Evolutionary conservation across 2,329 filamentous ascomycete species (phyloP).

Genomic region (Stachybotrys echinatus): DNA sequence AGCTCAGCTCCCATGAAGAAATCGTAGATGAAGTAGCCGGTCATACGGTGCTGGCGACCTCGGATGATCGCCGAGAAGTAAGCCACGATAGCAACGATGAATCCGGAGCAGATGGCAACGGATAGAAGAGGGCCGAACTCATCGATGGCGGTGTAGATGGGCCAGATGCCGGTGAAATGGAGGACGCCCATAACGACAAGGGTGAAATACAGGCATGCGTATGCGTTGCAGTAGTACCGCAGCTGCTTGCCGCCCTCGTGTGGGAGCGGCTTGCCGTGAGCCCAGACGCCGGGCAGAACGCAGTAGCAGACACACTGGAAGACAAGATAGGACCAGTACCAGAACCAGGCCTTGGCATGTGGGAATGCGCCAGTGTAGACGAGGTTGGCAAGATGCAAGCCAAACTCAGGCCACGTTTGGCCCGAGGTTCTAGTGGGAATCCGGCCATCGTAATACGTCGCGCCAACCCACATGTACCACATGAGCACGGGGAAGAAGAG

Average conservation of each 20-base stretch:
- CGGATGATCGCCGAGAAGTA: slow-evolving; percentile 80
- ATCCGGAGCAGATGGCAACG: slow-evolving; percentile 89
- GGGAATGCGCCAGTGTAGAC: slow-evolving; percentile 84
- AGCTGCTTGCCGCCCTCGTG: slow-evolving; percentile 82
- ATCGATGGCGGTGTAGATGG: slow-evolving; percentile 85
- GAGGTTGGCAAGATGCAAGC: slow-evolving; percentile 62
- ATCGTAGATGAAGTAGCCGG: slow-evolving; percentile 76
- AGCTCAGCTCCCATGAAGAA: slow-evolving; percentile 93
- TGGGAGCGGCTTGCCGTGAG: slow-evolving; percentile 81
- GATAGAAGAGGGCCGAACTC: slow-evolving; percentile 92
- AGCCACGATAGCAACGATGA: slow-evolving; percentile 73
- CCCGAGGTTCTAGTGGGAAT: slow-evolving; percentile 63
- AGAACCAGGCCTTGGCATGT: slow-evolving; percentile 74
- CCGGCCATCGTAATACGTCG: slow-evolving; percentile 84
- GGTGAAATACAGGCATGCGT: slow-evolving; percentile 82
- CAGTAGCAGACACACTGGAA: slow-evolving; percentile 82
- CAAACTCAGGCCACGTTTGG: slow-evolving; percentile 67
- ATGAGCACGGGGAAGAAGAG: slow-evolving; percentile 87
- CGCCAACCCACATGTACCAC: slow-evolving; percentile 99
- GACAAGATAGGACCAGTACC: slow-evolving; percentile 92
- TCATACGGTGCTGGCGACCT: slow-evolving; percentile 88
- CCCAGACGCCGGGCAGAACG: slow-evolving; percentile 78
- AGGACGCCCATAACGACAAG: slow-evolving; percentile 65
- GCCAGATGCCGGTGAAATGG: slow-evolving; percentile 81
- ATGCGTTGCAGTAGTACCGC: slow-evolving; percentile 89